Evolutionary conservation across 192 early-diverging fungal genomes (phyloP).

Genomic region (Lobosporangium transversale): DNA sequence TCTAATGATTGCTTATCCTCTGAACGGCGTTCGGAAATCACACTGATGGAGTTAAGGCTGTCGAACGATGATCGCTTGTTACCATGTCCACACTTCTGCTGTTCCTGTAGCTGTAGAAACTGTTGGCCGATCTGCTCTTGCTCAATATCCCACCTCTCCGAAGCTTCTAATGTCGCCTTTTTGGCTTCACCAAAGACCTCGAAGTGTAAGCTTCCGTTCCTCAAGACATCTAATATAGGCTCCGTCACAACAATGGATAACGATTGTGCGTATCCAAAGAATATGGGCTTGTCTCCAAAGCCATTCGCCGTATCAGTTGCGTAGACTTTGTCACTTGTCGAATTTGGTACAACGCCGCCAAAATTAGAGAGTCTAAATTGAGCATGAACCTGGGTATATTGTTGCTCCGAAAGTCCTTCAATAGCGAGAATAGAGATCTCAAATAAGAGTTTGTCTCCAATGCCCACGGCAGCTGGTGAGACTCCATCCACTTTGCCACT

Average conservation of each 20-base stretch:
- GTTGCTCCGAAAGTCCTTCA: conserved; percentile 65
- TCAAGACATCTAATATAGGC: conserved; percentile 55
- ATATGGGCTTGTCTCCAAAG: conserved; percentile 61
- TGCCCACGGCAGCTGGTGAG: conserved; percentile 33
- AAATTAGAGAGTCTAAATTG: conserved; percentile 77
- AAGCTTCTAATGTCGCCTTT: conserved; percentile 43
- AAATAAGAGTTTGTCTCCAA: conserved; percentile 66
- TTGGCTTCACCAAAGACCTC: conserved; percentile 64
- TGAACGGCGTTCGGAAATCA: conserved; percentile 55
- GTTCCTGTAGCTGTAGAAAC: conserved; percentile 30
- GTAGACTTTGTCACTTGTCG: conserved; percentile 61
- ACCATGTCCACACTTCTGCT: conserved; percentile 39
- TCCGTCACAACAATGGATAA: conserved; percentile 55
- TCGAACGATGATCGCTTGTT: conserved; percentile 22
- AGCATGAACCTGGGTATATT: conserved; percentile 75
- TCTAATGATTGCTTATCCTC: conserved; percentile 71
- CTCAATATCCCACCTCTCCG: conserved; percentile 64
- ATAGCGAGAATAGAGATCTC: conserved; percentile 70
- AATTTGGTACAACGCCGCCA: conserved; percentile 55
- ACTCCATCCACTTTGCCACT: conserved; percentile 19
- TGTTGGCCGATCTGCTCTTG: conserved; percentile 50
- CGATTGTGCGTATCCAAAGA: conserved; percentile 63
- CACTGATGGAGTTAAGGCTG: conserved; percentile 46
- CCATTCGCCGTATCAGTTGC: conserved; percentile 66
- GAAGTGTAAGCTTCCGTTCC: conserved; percentile 51